Percentiles rank a stretch among this genome's conserved stretches.
These are phyloP conservation scores for Elongisporangium prolatum DNA, from an alignment of 352 stramenopile genomes.

Conservation along the genomic window DNA sequence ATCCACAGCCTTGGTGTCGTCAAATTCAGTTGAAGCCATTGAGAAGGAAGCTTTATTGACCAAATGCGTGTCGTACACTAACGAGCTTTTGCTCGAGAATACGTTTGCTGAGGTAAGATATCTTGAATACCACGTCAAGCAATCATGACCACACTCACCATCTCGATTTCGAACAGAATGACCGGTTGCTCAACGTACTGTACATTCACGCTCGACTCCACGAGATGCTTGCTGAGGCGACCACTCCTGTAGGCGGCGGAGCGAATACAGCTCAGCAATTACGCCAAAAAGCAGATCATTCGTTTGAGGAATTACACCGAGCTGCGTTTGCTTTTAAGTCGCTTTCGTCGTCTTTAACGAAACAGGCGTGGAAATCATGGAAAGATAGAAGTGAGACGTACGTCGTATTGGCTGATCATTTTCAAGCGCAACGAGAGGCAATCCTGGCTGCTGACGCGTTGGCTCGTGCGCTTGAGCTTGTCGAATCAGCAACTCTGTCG, in stretches of 20 bases:
- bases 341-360: slow-evolving; percentile 5
- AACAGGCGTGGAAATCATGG: slow-evolving; percentile 31
- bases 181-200: slow-evolving; percentile 37
- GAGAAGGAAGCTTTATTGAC: slow-evolving; percentile 24
- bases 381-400: slow-evolving; percentile 35
- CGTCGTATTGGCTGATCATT: slow-evolving; percentile 39
- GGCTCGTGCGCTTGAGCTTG: slow-evolving; percentile 41
- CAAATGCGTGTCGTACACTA: slow-evolving; percentile 53
- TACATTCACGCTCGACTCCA: slow-evolving; percentile 63
- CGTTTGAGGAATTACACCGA: slow-evolving; percentile 50
- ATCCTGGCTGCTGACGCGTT: slow-evolving; percentile 50
- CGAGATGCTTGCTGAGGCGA: slow-evolving; percentile 37
- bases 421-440: slow-evolving; percentile 35
- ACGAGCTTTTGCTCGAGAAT: slow-evolving; percentile 40
- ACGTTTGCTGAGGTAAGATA: slow-evolving; percentile 19
- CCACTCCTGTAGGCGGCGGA: slow-evolving; percentile 4
- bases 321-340: slow-evolving; percentile 2
- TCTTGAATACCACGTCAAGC: background rate
- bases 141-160: background rate
- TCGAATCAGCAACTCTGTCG: slow-evolving; percentile 13
- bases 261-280: background rate
- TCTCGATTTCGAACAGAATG: slow-evolving; percentile 12
- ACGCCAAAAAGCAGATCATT: slow-evolving; percentile 23
- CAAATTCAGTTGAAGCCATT: slow-evolving; percentile 4
- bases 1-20: background rate